Percentiles rank a stretch among this genome's conserved stretches.
Conservation (phyloP, 768 basidiomycete species). For the Hemileccinum rubropunctum region DNA sequence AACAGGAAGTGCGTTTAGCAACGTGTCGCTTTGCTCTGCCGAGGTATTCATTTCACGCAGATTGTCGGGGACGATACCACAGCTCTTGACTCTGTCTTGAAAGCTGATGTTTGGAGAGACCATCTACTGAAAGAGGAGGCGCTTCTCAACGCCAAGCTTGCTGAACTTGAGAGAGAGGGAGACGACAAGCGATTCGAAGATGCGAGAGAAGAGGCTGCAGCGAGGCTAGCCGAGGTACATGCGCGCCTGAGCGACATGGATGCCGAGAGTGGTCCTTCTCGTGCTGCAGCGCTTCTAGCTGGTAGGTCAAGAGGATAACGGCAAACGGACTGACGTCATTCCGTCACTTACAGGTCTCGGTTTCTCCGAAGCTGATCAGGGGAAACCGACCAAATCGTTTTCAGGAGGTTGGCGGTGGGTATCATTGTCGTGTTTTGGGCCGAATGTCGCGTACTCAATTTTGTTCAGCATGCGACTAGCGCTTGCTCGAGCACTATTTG, state of each 20-base stretch:
- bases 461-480: constrained; percentile 85
- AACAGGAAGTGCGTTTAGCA: constrained; percentile 74
- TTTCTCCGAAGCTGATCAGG: constrained; percentile 86
- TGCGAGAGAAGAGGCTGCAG: constrained; percentile 79
- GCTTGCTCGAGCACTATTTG: constrained; percentile 91
- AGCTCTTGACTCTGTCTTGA: constrained; percentile 93
- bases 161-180: constrained; percentile 66
- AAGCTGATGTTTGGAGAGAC: constrained; percentile 99
- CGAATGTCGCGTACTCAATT: neutral
- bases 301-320: constrained; percentile 41
- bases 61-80: constrained; percentile 91
- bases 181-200: constrained; percentile 83
- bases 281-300: constrained; percentile 86
- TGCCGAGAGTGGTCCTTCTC: constrained; percentile 93
- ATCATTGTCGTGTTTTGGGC: neutral
- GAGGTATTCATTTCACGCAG: constrained; percentile 34
- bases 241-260: constrained; percentile 94
- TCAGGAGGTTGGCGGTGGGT: constrained; percentile 92
- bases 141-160: constrained; percentile 65
- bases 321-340: neutral
- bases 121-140: constrained; percentile 85
- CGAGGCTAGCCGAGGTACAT: constrained; percentile 80
- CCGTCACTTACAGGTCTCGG: constrained; percentile 63
- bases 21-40: neutral
- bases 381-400: constrained; percentile 78